phyloP scores from a whole-genome alignment of 306 rosid species.

The Gleditsia sinensis region DNA sequence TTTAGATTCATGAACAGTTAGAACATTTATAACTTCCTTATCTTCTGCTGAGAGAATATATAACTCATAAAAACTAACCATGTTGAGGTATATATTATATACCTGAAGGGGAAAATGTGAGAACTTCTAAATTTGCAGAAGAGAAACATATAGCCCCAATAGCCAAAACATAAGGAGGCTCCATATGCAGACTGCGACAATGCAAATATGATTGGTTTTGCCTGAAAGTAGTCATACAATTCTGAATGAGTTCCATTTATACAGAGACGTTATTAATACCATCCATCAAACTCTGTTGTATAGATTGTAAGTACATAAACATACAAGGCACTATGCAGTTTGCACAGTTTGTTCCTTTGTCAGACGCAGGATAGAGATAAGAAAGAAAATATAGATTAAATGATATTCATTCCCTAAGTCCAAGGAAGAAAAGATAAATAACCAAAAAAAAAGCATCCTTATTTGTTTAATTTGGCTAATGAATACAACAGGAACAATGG shows the following conservation, averaged over 20 bases:
- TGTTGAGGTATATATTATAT: constrained; percentile 34
- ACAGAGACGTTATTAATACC: constrained; percentile 9
- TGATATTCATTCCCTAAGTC: no score
- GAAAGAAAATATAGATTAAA: not conserved
- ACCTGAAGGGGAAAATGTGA: constrained; percentile 82
- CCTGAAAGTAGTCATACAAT: constrained; percentile 60
- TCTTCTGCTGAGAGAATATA: constrained; percentile 15
- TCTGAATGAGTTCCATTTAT: constrained; percentile 31
- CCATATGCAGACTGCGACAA: constrained; percentile 89
- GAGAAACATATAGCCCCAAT: constrained; percentile 77
- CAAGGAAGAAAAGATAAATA: not conserved
- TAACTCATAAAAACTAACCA: not conserved
- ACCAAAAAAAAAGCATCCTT: not conserved
- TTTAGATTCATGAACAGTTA: constrained; percentile 14
- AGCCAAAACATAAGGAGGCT: constrained; percentile 76
- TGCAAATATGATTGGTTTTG: constrained; percentile 71
- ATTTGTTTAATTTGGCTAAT: no score
- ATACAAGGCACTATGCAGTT: constrained; percentile 16
- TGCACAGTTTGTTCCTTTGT: constrained; percentile 9
- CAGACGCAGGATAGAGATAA: constrained; percentile 13
- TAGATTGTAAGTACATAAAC: constrained; percentile 18
- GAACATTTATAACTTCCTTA: not conserved
- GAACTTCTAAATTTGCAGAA: constrained; percentile 47
- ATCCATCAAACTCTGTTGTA: constrained; percentile 23
- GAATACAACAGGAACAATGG: not conserved